Percentiles rank a stretch among this genome's conserved stretches.
Evolutionary conservation across 106 monocot genomes (phyloP).

Genomic region (Phalaenopsis equestris): DNA sequence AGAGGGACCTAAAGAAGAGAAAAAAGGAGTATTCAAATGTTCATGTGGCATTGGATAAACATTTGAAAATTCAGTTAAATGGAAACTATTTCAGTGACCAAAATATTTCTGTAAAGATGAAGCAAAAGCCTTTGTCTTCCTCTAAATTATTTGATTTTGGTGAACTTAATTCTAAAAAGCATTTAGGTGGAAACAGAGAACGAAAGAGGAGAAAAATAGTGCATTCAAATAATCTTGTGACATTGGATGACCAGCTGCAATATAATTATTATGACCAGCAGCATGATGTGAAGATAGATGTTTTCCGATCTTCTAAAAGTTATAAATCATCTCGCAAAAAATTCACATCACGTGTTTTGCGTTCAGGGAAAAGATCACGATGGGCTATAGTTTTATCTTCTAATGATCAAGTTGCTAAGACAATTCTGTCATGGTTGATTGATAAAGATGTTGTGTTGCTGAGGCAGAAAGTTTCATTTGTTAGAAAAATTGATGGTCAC

Average conservation of each 20-base stretch:
- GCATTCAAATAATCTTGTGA: background rate
- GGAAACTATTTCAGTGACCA: no score
- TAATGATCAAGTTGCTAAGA: constrained; percentile 11
- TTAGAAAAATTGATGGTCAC: constrained; percentile 19
- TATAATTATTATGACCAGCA: background rate
- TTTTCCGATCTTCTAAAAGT: background rate
- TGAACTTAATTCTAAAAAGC: background rate
- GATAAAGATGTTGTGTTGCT: constrained; percentile 34
- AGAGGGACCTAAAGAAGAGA: background rate
- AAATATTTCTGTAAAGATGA: no score
- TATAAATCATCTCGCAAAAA: background rate
- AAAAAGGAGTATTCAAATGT: background rate
- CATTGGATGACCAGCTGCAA: background rate
- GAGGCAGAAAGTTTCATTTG: constrained; percentile 31
- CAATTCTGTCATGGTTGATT: constrained; percentile 36
- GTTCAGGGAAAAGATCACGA: constrained; percentile 20
- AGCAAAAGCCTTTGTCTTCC: background rate
- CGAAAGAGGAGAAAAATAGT: background rate
- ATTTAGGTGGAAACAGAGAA: background rate
- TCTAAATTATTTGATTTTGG: background rate
- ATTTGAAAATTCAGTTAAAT: background rate
- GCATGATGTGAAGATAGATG: background rate
- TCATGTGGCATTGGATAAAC: background rate
- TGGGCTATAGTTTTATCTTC: background rate
- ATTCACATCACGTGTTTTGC: background rate